phyloP scores from a whole-genome alignment of 495 filamentous ascomycete species.

The Chlorociboria aeruginascens region DNA sequence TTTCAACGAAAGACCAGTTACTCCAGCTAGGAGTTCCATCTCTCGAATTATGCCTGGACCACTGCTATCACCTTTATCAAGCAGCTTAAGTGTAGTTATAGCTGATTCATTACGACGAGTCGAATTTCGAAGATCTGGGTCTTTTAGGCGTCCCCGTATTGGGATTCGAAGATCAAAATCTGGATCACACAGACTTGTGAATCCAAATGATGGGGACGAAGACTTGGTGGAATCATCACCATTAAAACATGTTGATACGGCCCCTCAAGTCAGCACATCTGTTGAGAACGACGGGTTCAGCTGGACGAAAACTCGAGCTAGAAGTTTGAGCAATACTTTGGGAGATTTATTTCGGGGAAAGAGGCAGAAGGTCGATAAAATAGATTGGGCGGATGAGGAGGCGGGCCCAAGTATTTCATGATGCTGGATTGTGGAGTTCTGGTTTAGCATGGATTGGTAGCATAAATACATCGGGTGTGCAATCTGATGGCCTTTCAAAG shows the following conservation, averaged over 20 bases:
- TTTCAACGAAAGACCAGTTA: conserved; percentile 14
- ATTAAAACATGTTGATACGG: neutral
- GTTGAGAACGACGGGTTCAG: neutral
- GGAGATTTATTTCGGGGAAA: conserved; percentile 28
- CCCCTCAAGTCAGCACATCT: conserved; percentile 9
- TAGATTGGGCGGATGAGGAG: conserved; percentile 11
- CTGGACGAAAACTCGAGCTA: conserved; percentile 25
- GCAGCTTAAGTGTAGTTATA: conserved; percentile 44
- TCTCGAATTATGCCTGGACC: conserved; percentile 29
- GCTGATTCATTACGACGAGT: conserved; percentile 47
- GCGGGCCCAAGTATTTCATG: conserved; percentile 16
- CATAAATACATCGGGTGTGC: neutral
- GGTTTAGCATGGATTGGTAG: conserved; percentile 5
- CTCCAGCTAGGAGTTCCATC: conserved; percentile 18
- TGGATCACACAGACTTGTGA: conserved; percentile 10
- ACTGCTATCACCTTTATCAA: conserved; percentile 39
- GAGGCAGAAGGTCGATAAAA: conserved; percentile 4
- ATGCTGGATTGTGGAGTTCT: conserved; percentile 7
- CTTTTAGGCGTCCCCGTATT: conserved; percentile 1
- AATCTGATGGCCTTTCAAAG: neutral
- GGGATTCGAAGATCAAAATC: conserved; percentile 14
- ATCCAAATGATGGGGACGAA: conserved; percentile 3
- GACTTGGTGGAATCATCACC: conserved; percentile 11
- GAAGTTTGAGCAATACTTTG: conserved; percentile 37
- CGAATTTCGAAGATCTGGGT: conserved; percentile 13